These are phyloP conservation scores for Hygrophila difformis DNA, from an alignment of 257 asterid genomes.

Conservation along the genomic window DNA sequence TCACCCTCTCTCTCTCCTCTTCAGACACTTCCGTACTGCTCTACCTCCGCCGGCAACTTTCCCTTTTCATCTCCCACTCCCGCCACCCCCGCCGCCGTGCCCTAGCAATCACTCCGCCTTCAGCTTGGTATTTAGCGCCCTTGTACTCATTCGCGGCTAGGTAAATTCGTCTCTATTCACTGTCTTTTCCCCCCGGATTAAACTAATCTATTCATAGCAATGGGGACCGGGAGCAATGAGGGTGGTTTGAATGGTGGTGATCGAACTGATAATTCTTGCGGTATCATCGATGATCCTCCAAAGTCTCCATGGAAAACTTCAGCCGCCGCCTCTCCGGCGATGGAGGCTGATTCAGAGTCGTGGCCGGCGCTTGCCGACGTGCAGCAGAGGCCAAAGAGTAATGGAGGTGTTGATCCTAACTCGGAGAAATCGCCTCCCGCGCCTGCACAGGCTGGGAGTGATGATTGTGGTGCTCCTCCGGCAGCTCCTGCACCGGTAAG, in stretches of 20 bases:
- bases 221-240: constrained; percentile 49
- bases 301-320: constrained; percentile 84
- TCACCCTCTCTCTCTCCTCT: no score
- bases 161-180: not conserved
- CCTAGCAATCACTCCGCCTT: not conserved
- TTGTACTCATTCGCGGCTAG: not conserved
- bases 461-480: constrained; percentile 26
- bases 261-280: constrained; percentile 36
- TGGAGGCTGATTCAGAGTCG: constrained; percentile 49
- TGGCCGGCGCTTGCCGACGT: constrained; percentile 82
- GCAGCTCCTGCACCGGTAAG: constrained; percentile 29
- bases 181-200: not conserved
- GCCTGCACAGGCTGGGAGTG: constrained; percentile 18
- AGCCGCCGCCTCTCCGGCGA: constrained; percentile 31
- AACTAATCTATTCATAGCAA: not conserved
- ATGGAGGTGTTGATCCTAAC: constrained; percentile 20
- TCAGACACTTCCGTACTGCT: not conserved
- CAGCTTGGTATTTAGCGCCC: not conserved
- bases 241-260: constrained; percentile 30
- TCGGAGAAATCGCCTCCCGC: constrained; percentile 23
- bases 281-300: constrained; percentile 25
- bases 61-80: not conserved
- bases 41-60: not conserved
- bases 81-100: constrained; percentile 15
- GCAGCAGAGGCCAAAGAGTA: constrained; percentile 38